These are phyloP conservation scores for Eutrema japonicum DNA, from an alignment of 345 rosid genomes.

Conservation along the genomic window DNA sequence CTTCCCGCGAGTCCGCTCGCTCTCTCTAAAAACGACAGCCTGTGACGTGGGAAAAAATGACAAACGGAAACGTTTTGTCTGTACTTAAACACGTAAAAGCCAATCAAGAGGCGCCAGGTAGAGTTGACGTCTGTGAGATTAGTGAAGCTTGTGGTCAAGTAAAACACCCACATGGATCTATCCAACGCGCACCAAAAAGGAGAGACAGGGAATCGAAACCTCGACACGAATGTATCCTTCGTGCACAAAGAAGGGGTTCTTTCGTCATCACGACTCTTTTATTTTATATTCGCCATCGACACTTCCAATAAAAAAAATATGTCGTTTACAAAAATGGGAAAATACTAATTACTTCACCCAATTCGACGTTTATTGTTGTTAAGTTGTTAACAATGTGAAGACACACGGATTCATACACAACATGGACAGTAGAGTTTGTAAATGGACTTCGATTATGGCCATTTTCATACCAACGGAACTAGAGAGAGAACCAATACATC, in stretches of 20 bases:
- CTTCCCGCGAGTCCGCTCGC: neutral
- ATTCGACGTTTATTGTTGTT: too few relatives aligned
- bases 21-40: constrained; percentile 26
- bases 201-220: constrained; percentile 25
- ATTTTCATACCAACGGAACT: too few relatives aligned
- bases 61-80: constrained; percentile 9
- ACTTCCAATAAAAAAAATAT: too few relatives aligned
- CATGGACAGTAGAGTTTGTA: too few relatives aligned
- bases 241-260: neutral
- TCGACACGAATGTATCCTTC: constrained; percentile 2
- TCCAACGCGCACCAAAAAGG: constrained; percentile 3
- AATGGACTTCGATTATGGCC: too few relatives aligned
- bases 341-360: too few relatives aligned
- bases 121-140: constrained; percentile 9
- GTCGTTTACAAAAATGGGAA: too few relatives aligned
- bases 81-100: neutral
- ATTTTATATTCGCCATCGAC: neutral
- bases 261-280: constrained; percentile 14
- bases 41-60: constrained; percentile 31
- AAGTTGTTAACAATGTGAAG: too few relatives aligned
- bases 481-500: too few relatives aligned
- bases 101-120: constrained; percentile 22
- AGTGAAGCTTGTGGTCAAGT: constrained; percentile 29
- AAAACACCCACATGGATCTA: constrained; percentile 37
- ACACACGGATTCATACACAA: too few relatives aligned